Conservation (phyloP, 2,329 filamentous ascomycete genomes). For the Aspergillus eucalypticola region DNA sequence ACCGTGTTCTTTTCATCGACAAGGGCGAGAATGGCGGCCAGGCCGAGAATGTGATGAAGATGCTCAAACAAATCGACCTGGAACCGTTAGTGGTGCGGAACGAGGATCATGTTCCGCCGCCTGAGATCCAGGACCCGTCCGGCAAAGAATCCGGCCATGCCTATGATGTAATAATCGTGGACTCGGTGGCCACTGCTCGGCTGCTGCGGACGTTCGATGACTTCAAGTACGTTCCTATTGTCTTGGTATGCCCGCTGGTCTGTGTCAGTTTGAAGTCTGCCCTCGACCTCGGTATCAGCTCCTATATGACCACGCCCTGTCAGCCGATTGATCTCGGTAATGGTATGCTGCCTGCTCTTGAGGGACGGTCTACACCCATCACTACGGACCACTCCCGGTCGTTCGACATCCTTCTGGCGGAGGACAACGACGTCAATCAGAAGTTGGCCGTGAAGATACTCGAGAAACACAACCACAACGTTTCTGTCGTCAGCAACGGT, state of each 20-base stretch:
- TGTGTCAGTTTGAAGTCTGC: conserved; percentile 92
- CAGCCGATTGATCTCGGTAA: conserved; percentile 92
- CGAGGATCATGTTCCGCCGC: conserved; percentile 64
- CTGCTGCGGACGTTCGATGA: conserved; percentile 83
- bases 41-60: conserved; percentile 71
- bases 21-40: conserved; percentile 71
- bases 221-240: conserved; percentile 97
- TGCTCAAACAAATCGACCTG: conserved; percentile 77
- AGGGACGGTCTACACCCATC: conserved; percentile 87
- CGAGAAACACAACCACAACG: conserved; percentile 81
- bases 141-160: conserved; percentile 56
- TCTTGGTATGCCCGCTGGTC: conserved; percentile 83
- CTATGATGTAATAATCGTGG: conserved; percentile 94
- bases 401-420: conserved; percentile 90
- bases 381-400: conserved; percentile 92
- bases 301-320: conserved; percentile 97
- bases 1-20: conserved; percentile 92
- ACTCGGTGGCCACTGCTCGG: conserved; percentile 88
- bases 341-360: conserved; percentile 90
- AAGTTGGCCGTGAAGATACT: conserved; percentile 93
- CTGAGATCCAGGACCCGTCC: conserved; percentile 54
- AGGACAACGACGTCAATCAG: conserved; percentile 98
- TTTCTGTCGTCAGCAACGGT: conserved; percentile 84
- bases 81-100: conserved; percentile 81
- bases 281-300: conserved; percentile 93